Evolutionary conservation across 768 basidiomycete genomes (phyloP).

Genomic region (Agaricus bisporus): DNA sequence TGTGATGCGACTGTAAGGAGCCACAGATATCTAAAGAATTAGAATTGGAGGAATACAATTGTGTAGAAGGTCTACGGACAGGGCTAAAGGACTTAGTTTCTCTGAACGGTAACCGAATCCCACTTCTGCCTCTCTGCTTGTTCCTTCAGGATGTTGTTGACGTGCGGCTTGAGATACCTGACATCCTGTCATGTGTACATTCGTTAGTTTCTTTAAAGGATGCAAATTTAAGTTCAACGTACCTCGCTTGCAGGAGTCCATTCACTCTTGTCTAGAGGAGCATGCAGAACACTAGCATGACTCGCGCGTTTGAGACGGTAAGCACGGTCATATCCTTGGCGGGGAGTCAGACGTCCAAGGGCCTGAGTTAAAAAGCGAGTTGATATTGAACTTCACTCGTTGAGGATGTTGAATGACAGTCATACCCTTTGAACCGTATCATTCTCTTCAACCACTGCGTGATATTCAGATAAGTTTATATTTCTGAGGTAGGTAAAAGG

Average conservation of each 20-base stretch:
- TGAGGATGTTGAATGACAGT: not conserved
- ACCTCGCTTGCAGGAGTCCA: constrained; percentile 80
- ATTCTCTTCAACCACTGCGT: constrained; percentile 68
- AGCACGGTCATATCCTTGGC: constrained; percentile 83
- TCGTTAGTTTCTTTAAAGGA: not conserved
- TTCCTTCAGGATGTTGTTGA: constrained; percentile 69
- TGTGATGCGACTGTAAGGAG: not conserved
- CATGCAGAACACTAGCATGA: constrained; percentile 75
- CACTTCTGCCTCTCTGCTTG: constrained; percentile 70
- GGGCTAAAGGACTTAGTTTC: constrained; percentile 43
- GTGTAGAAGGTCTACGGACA: not conserved
- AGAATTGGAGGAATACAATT: constrained; percentile 4
- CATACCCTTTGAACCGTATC: constrained; percentile 72
- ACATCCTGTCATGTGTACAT: constrained; percentile 54
- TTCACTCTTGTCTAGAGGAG: constrained; percentile 71
- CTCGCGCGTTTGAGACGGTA: constrained; percentile 84
- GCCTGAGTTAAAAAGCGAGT: constrained; percentile 45
- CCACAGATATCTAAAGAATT: not conserved
- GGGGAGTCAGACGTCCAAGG: constrained; percentile 68
- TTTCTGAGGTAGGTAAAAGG: constrained; percentile 12
- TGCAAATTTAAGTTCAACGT: constrained; percentile 11
- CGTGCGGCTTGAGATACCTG: constrained; percentile 81
- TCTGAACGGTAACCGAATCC: constrained; percentile 72
- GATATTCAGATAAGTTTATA: constrained; percentile 16
- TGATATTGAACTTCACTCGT: not conserved